Base-by-base conservation (phyloP, 2,329 filamentous ascomycete genomes). In the Diaporthe vaccinii region DNA sequence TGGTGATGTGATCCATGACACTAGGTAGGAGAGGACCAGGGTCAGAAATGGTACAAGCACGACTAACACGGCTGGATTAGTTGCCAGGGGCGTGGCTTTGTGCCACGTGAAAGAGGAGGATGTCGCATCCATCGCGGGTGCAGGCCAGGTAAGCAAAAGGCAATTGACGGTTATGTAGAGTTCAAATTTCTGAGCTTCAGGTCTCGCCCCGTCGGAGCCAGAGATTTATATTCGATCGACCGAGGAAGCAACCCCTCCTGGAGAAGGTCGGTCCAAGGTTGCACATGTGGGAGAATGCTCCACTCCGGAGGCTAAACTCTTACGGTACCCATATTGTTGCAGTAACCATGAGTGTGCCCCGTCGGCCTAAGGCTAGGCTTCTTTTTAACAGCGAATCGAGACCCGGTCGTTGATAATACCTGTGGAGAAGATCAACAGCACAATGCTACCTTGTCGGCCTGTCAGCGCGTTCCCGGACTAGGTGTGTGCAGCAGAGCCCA, bases 371-470 rank as follows among this genome's bases (percentile, higher is more conserved):
- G n/a, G 46, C 65, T 69, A 69, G 65, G 49, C 65, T 55, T 55
- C 65, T n/a, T 25, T 28, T 69, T 55, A 55, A 69, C 34, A 53
- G 49, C 65, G 65, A 69, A 69, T 69, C 22, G 65, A 55, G 49
- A 17, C 49, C 65, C 34, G 41, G 49, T 22, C 25, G 65, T 69
- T 69, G 46, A 69, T 69, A 69, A 69, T 28, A 12, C 31, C 49
- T 69, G 65, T 69, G 65, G 65, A 53, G 65, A n/a, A 69, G n/a
- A 25, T 69, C 15, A 22, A 55, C 34, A 17, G 28, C 41, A 31
- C 59, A 49, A 20, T 69, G n/a, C 65, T 55, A 55, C 46, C 34
- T 41, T 68, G 31, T 25, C 44, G 46, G 62, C 62, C 65, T 68
- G 65, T 68, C 65, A 67, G 41, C 61, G 10, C 44, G 28, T 49